These are phyloP conservation scores for Pseudonitzschia delicatissima DNA, from an alignment of 108 stramenopile genomes.

Conservation along the genomic window DNA sequence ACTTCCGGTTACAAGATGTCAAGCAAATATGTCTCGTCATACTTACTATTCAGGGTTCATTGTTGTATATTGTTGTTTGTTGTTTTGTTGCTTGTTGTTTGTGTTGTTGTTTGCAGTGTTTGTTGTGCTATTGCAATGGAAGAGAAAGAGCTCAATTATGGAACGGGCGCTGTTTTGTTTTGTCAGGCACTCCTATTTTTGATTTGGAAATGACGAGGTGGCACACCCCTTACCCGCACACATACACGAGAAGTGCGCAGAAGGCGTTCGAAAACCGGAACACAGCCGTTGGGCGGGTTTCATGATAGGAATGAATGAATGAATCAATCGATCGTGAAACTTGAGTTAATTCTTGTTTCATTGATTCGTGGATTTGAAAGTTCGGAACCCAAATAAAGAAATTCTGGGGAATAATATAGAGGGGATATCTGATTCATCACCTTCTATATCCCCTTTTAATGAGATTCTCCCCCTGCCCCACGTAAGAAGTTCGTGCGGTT, in stretches of 20 bases:
- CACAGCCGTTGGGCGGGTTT: not conserved
- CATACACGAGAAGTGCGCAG: constrained; percentile 1
- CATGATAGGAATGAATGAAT: no score
- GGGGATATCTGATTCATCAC: no score
- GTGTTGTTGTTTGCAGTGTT: no score
- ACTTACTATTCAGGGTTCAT: constrained; percentile 50
- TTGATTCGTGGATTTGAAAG: not conserved
- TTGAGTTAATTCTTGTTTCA: not conserved
- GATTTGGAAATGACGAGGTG: not conserved
- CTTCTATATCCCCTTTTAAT: no score
- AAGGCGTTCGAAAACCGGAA: not conserved
- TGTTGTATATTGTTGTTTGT: constrained; percentile 11
- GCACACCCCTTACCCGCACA: no score
- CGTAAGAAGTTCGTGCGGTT: no score
- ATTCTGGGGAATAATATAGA: no score
- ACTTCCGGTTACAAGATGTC: not conserved
- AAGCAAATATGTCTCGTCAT: not conserved
- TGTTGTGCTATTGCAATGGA: not conserved
- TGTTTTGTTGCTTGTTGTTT: not conserved
- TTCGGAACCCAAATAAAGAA: no score
- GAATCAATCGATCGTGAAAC: not conserved
- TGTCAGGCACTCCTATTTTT: no score
- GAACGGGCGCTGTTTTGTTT: no score
- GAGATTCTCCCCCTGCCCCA: no score
- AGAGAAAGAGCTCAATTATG: not conserved